Evolutionary conservation across 2,329 filamentous ascomycete species (phyloP).

Genomic region (Fusarium hostae): DNA sequence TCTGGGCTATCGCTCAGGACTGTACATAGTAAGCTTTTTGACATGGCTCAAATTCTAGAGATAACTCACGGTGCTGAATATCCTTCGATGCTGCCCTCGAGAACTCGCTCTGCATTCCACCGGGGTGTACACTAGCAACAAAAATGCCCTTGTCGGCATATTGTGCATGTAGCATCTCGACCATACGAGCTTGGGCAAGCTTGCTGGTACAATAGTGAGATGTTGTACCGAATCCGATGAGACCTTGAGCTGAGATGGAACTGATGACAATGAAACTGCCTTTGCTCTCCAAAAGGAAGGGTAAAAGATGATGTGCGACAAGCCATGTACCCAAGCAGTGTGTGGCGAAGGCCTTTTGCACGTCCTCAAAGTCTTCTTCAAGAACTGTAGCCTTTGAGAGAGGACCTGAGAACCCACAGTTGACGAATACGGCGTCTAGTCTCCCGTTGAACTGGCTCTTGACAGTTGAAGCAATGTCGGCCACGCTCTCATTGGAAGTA

Average conservation of each 20-base stretch:
- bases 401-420: slow-evolving; percentile 9
- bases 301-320: not conserved
- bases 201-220: slow-evolving; percentile 16
- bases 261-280: slow-evolving; percentile 13
- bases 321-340: slow-evolving; percentile 14
- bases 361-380: slow-evolving; percentile 1
- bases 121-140: not conserved
- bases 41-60: rapidly evolving
- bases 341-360: not conserved
- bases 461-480: not conserved
- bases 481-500: not conserved
- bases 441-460: not conserved
- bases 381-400: not conserved
- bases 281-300: not conserved
- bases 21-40: not conserved
- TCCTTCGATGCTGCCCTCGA: not conserved
- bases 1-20: slow-evolving; percentile 10
- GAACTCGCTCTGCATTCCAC: slow-evolving; percentile 12
- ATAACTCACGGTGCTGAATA: slow-evolving; percentile 1
- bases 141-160: not conserved
- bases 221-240: slow-evolving; percentile 12
- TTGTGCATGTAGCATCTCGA: not conserved
- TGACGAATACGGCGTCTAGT: slow-evolving; percentile 1
- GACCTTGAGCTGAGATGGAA: not conserved
- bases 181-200: slow-evolving; percentile 2